Evolutionary conservation across 352 stramenopile genomes (phyloP), one percentile per base, ranked within the genome.

Genomic region (Phytophthora sp.): DNA sequence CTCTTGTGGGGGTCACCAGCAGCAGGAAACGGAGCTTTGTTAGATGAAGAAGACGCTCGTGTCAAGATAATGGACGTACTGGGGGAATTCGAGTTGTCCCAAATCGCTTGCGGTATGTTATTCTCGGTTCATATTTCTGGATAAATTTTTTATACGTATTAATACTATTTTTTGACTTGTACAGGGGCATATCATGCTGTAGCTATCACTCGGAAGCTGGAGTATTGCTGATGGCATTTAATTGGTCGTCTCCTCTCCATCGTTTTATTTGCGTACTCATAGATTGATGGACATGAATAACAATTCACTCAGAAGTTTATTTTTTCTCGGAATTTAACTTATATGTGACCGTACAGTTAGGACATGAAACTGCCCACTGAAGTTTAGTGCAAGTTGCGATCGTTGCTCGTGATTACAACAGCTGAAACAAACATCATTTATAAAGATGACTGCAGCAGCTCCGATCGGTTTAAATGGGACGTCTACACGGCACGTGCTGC

Each of bases 1-100:
- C 38, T 93, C n/a, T 93, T 81, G 42, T 95, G 86, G 86, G 86
- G 86, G 0, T 95, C 84, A 7, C 58, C 83, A 16, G 80, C 79
- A 21, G 87, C 87, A 27, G 87, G 85, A 11, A 92, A 93, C 29
- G 85, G 87, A 2, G 82, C 71, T 4, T 57, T 64, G 15, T 67
- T 94, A 29, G 61, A 89, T 23, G 23, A 63, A 6, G 72, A 88
- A 13, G 82, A 93, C 36, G 84, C 85, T 0, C 69, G 74, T 7
- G 61, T 87, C n/a, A 73, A 79, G 35, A 70, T 61, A 4, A 62
- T 89, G 13, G 69, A 31, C n/a, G 64, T 73, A 2, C 29, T 91
- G 3, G 63, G 55, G 0, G 83, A 88, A 11, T 91, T 87, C 29
- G 41, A 71, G 5, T 76, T 90, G 38, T 60, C 71, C 2, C 76